Conservation (phyloP, 345 rosid species). For the Melaleuca alternifolia region DNA sequence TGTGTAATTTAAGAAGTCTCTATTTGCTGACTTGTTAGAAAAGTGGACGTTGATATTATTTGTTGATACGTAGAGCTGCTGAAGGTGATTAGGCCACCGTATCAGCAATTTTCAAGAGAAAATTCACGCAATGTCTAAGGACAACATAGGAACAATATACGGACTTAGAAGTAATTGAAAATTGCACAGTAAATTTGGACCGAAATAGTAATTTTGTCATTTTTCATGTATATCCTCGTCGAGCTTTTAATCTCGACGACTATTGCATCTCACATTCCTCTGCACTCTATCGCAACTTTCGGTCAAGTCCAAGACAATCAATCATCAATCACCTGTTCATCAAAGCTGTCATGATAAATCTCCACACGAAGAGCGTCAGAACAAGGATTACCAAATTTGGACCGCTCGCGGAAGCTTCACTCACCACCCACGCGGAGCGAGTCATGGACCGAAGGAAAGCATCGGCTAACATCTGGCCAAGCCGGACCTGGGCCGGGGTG, state of each 20-base stretch:
- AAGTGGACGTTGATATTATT: too few relatives aligned
- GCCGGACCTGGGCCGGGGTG: slow-evolving; percentile 52
- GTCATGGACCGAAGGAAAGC: slow-evolving; percentile 25
- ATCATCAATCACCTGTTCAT: background rate
- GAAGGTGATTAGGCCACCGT: too few relatives aligned
- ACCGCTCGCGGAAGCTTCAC: background rate
- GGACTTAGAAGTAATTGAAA: too few relatives aligned
- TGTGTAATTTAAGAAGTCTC: too few relatives aligned
- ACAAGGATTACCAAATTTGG: background rate
- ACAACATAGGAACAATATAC: too few relatives aligned
- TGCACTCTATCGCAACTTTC: background rate
- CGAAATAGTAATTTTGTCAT: background rate
- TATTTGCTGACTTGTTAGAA: too few relatives aligned
- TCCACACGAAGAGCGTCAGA: background rate
- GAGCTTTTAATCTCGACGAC: background rate
- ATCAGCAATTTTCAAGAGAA: too few relatives aligned
- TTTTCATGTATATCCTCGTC: background rate
- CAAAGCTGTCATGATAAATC: background rate
- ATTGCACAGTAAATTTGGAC: too few relatives aligned
- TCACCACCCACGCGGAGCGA: background rate
- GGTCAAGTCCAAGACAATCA: background rate
- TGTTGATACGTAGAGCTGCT: too few relatives aligned
- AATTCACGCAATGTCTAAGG: too few relatives aligned
- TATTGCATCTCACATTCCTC: too few relatives aligned
- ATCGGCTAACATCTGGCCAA: slow-evolving; percentile 53